Conservation (phyloP, 768 basidiomycete species). For the Russula sp. region DNA sequence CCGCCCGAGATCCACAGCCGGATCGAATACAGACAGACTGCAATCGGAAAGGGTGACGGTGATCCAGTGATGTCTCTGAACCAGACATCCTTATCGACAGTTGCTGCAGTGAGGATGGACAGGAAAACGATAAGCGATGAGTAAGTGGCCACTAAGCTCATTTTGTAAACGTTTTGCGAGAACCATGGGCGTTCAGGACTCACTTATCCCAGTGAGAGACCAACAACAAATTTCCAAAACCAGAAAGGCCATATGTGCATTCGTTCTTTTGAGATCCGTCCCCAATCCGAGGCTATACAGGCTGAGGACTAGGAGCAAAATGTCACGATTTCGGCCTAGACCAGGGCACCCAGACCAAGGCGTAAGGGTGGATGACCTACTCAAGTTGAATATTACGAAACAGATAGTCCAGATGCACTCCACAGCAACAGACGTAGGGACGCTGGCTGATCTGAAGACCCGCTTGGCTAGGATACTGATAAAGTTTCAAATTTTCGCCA, state of each 20-base stretch:
- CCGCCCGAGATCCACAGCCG: constrained; percentile 3
- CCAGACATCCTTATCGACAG: constrained; percentile 22
- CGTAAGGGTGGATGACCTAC: not conserved
- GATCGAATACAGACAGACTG: constrained; percentile 1
- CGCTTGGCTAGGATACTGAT: constrained; percentile 10
- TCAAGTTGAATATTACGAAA: constrained; percentile 19
- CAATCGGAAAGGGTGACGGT: constrained; percentile 21
- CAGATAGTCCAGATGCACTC: constrained; percentile 22
- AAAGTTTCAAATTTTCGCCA: not conserved
- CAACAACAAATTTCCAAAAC: constrained; percentile 17
- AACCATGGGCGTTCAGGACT: not conserved
- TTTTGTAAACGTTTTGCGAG: not conserved
- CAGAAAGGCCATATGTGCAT: constrained; percentile 2
- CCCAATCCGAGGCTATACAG: constrained; percentile 14
- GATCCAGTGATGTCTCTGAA: constrained; percentile 20
- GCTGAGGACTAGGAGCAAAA: constrained; percentile 11
- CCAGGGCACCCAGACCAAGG: not conserved
- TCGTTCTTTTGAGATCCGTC: not conserved
- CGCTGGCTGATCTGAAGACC: constrained; percentile 6
- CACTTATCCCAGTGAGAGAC: constrained; percentile 16
- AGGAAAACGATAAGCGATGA: constrained; percentile 5
- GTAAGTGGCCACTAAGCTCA: constrained; percentile 11
- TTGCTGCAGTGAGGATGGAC: constrained; percentile 14
- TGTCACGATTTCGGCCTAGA: not conserved
- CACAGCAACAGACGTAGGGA: constrained; percentile 14